Base-by-base conservation (phyloP, 768 basidiomycete genomes). In the Boletus eberwhitei region DNA sequence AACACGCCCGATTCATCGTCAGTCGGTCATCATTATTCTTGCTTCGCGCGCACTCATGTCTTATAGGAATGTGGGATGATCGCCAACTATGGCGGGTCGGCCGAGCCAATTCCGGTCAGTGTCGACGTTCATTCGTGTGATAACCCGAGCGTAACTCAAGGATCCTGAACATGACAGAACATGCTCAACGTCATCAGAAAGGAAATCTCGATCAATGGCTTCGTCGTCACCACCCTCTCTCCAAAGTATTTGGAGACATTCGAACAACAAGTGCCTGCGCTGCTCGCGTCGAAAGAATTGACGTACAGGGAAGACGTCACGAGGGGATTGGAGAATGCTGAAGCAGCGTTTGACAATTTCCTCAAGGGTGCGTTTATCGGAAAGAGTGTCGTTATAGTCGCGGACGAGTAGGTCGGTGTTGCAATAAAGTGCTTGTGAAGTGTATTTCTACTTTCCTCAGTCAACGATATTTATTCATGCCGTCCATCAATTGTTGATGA, bases 1-100 rank as follows among this genome's bases (percentile, higher is more conserved):
- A 59, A 0, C 57, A 74, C 21, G 81, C 82, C 1, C 65, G 82
- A 11, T 81, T 87, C 54, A 76, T 86, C 42, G 63, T 73, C 4
- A 44, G 71, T 59, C 14, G 5, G 8, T 38, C 35, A 5, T 13
- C 4, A 1, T 19, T 5, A 9, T 24, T 24, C 14, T 36, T 19
- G 3, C 7, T 50, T 14, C 1, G 8, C 8, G 0, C 4, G 9
- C 34, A 14, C 22, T 50, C 35, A 59, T 16, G 13, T 2, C 7
- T 51, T 7, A 12, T 26, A 67, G 65, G 79, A 79, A 54, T 64
- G 79, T 54, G 63, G 63, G 5, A 60, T 63, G 61, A 54, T 57
- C 24, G 21, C 59, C 19, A 24, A 16, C 4, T 49, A 38, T 43
- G 17, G 22, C 2, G 38, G 39, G 12, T 9, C 3, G 7, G 37